These are phyloP conservation scores for Parafenestella ontariensis DNA, from an alignment of 2,329 filamentous ascomycete species.

Conservation along the genomic window DNA sequence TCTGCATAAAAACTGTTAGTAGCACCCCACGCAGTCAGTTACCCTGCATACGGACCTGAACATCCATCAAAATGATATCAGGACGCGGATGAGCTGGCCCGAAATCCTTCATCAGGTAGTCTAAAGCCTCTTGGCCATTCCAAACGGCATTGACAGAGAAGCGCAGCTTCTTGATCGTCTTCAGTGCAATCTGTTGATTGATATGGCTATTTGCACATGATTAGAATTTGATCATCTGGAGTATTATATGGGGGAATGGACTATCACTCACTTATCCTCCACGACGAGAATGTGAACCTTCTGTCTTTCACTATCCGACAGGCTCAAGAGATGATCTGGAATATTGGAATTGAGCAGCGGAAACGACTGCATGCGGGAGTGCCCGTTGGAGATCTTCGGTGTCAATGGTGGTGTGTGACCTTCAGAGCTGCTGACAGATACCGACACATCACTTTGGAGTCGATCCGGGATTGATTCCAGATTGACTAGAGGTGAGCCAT, in stretches of 20 bases:
- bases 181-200: conserved; percentile 78
- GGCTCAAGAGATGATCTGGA: conserved; percentile 49
- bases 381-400: conserved; percentile 32
- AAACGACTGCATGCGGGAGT: conserved; percentile 23
- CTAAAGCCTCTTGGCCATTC: conserved; percentile 80
- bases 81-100: conserved; percentile 63
- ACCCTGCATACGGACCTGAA: conserved; percentile 67
- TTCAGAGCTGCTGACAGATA: conserved; percentile 73
- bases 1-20: conserved; percentile 44
- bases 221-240: conserved; percentile 1
- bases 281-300: conserved; percentile 76
- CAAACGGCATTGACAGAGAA: conserved; percentile 75
- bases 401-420: conserved; percentile 57
- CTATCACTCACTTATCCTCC: conserved; percentile 73
- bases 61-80: conserved; percentile 80
- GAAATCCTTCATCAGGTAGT: conserved; percentile 68
- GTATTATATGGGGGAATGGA: not conserved
- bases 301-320: conserved; percentile 65
- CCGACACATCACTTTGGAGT: conserved; percentile 62
- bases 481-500: conserved; percentile 63
- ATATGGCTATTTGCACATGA: conserved; percentile 52
- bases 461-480: conserved; percentile 72
- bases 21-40: conserved; percentile 1
- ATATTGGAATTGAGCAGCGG: conserved; percentile 36
- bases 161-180: conserved; percentile 75